These are phyloP conservation scores for Fraxinus dipetala DNA, from an alignment of 305 asterid genomes.

Conservation along the genomic window DNA sequence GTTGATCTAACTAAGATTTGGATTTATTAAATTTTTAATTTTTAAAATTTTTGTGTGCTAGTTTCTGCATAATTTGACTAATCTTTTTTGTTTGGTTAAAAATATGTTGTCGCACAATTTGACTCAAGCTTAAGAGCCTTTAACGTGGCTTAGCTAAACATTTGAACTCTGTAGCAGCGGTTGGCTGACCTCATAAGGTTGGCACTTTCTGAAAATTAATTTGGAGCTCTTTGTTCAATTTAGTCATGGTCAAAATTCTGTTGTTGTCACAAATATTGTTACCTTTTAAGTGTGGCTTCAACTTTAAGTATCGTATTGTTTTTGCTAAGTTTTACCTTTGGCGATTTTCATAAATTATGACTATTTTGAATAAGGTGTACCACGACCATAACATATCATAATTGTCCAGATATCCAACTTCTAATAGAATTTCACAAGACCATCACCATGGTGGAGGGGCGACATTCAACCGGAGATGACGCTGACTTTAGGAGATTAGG, in stretches of 20 bases:
- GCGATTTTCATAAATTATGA: background rate
- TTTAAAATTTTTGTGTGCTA: background rate
- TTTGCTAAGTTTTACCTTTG: too few species aligned
- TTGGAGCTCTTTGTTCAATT: too few species aligned
- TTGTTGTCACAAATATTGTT: too few species aligned
- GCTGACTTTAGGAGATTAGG: too few species aligned
- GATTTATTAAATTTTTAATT: too few species aligned
- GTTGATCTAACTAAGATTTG: background rate
- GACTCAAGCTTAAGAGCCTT: background rate
- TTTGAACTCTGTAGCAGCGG: background rate
- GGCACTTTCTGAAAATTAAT: background rate
- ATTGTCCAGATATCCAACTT: too few species aligned
- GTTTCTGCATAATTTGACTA: background rate
- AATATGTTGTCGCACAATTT: background rate
- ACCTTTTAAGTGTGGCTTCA: too few species aligned
- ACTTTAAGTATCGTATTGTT: too few species aligned
- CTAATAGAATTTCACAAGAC: too few species aligned
- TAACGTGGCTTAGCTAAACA: background rate
- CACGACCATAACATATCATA: background rate
- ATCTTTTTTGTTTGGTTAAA: background rate
- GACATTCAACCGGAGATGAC: too few species aligned
- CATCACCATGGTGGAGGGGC: too few species aligned
- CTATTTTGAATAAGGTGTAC: background rate
- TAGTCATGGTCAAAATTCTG: too few species aligned
- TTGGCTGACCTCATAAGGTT: background rate